Evolutionary conservation across 768 basidiomycete genomes (phyloP).

Genomic region (Tricholoma saponaceum): DNA sequence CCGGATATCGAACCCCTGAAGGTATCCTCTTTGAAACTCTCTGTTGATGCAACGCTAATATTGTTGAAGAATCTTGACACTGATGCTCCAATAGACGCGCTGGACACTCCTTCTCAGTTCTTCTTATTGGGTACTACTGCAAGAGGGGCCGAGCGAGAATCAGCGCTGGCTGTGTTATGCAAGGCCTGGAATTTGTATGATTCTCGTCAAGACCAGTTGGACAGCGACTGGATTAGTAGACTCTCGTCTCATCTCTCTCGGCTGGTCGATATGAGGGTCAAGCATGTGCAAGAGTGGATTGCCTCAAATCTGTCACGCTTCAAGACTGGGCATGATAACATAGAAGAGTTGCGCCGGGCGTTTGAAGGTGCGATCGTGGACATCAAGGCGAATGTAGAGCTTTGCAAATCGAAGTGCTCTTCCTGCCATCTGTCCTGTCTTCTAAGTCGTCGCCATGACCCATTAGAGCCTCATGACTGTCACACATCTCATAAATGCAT

Average conservation of each 20-base stretch:
- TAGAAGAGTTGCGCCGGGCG: conserved; percentile 40
- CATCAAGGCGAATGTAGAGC: conserved; percentile 38
- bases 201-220: conserved; percentile 30
- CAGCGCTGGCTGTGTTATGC: conserved; percentile 17
- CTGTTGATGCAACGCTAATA: neutral
- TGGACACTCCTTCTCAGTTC: conserved; percentile 35
- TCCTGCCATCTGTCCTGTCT: conserved; percentile 48
- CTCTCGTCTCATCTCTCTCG: conserved; percentile 34
- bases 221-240: conserved; percentile 36
- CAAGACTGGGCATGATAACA: conserved; percentile 35
- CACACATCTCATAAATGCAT: conserved; percentile 44
- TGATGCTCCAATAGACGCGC: conserved; percentile 31
- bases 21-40: conserved; percentile 23
- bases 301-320: conserved; percentile 45
- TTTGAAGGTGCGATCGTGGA: conserved; percentile 42
- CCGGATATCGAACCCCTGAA: conserved; percentile 47
- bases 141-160: conserved; percentile 17
- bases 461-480: conserved; percentile 42
- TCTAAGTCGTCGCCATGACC: conserved; percentile 39
- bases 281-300: conserved; percentile 50
- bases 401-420: conserved; percentile 47
- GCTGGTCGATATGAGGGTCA: conserved; percentile 38
- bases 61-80: conserved; percentile 47
- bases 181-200: conserved; percentile 26
- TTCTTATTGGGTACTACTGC: conserved; percentile 23